Evolutionary conservation across 2,329 filamentous ascomycete species (phyloP), one percentile per base, ranked within the genome.

Genomic region (Thielaviopsis musarum): DNA sequence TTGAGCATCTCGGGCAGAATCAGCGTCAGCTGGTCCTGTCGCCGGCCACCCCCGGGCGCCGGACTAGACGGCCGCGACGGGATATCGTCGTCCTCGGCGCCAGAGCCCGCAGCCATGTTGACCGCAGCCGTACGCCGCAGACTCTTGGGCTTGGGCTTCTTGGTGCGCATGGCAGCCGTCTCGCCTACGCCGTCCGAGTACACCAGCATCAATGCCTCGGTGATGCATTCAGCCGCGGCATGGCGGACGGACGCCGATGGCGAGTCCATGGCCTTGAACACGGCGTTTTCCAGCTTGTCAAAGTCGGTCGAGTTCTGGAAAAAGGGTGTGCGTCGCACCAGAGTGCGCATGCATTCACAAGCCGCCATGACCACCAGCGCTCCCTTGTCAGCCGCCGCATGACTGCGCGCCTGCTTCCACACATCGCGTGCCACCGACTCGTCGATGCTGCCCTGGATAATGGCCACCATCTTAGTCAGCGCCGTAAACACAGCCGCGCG

Each of bases 301-400:
- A 95, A 95, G 68, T 98, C 93, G 68, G 79, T 84, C 15, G 85
- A 82, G 67, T 94, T 95, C 67, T 90, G 84, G 67, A 97, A 97
- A 68, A 88, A 94, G 0, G 79, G 71, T 0, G 91, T 96, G 62
- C 80, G 75, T 60, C 80, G 83, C 22, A 87, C 74, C 55, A 97
- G 74, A 59, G 83, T 77, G 67, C 87, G 85, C 63, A 98, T 73
- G 68, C 88, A 94, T 64, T 83, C 83, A 66, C 87, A 94, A 9
- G 88, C 87, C 60, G 83, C 81, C 17, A 85, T 79, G 68, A 95
- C 82, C 7, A 91, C 90, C 38, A 95, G 77, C 2, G 83, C 77
- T 3, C 89, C 87, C 71, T 93, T 97, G 70, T 98, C 94, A 62
- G 77, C 78, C 0, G 83, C 78, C 28, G 86, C 86, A 65, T 86